phyloP scores from a whole-genome alignment of 345 rosid genomes.

The Reutealis trisperma region DNA sequence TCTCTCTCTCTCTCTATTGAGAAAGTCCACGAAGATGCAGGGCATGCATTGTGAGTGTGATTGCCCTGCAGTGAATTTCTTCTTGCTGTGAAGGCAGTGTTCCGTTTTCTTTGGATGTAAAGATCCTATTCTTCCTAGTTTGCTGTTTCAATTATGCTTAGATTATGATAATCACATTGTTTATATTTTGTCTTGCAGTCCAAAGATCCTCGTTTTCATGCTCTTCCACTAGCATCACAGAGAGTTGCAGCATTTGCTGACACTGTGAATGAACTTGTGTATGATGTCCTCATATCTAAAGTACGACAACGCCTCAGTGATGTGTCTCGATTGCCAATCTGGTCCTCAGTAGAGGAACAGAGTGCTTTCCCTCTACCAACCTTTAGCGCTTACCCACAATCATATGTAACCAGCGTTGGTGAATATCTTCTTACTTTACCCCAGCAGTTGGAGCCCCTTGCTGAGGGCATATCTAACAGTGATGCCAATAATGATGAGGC shows the following conservation, averaged over 20 bases:
- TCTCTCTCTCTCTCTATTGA: neutral
- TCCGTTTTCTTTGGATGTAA: neutral
- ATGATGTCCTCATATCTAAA: constrained; percentile 92
- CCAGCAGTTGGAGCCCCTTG: constrained; percentile 97
- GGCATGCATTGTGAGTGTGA: neutral
- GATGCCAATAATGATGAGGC: constrained; percentile 84
- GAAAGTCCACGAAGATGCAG: neutral
- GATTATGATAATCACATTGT: neutral
- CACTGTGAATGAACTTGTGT: constrained; percentile 88
- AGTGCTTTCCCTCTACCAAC: constrained; percentile 81
- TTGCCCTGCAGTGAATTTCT: neutral
- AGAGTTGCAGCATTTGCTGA: constrained; percentile 85
- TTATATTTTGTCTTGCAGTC: constrained; percentile 54
- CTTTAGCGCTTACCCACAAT: constrained; percentile 93
- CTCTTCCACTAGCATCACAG: constrained; percentile 88
- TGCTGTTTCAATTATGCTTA: neutral
- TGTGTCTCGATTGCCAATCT: constrained; percentile 75
- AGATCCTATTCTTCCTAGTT: neutral
- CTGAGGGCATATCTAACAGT: constrained; percentile 82
- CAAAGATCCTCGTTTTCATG: constrained; percentile 96
- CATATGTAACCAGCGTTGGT: constrained; percentile 85
- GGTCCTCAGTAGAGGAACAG: constrained; percentile 90
- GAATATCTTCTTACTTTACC: constrained; percentile 98
- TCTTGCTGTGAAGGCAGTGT: neutral
- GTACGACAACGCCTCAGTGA: constrained; percentile 86